A percentile compares a stretch with the other conserved stretches of the same genome.
phyloP scores from a whole-genome alignment of 495 filamentous ascomycete species.

The Tuber melanosporum region DNA sequence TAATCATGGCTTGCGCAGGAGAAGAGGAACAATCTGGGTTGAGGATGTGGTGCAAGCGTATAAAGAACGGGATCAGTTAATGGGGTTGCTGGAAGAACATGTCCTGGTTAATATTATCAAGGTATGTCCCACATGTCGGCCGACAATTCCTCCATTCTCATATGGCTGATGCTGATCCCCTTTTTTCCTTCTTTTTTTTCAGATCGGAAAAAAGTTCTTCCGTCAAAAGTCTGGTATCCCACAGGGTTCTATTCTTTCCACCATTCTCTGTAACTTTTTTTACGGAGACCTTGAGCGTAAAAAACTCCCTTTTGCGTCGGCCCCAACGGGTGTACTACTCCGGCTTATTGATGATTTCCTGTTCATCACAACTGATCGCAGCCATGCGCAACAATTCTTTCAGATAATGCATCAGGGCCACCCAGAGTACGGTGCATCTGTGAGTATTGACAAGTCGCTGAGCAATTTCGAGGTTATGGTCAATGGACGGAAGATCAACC shows the following conservation, averaged over 20 bases:
- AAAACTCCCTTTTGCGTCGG: constrained; percentile 58
- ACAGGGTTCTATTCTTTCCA: constrained; percentile 83
- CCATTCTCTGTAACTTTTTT: constrained; percentile 84
- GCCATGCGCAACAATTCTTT: constrained; percentile 64
- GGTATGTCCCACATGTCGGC: constrained; percentile 2
- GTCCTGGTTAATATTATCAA: constrained; percentile 76
- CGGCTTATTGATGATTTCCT: constrained; percentile 89
- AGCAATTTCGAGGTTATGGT: constrained; percentile 71
- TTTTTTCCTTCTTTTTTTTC: neutral
- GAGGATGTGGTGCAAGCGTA: constrained; percentile 51
- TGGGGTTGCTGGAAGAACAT: constrained; percentile 67
- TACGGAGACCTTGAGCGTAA: constrained; percentile 76
- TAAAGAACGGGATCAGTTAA: constrained; percentile 54
- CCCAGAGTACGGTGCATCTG: constrained; percentile 68
- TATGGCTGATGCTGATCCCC: neutral
- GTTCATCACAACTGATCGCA: constrained; percentile 64
- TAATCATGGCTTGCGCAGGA: constrained; percentile 42
- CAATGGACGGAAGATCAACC: constrained; percentile 51
- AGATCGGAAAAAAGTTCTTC: constrained; percentile 79
- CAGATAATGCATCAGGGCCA: constrained; percentile 71
- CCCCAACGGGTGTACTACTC: constrained; percentile 59
- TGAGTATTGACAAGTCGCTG: constrained; percentile 74
- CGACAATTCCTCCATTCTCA: neutral
- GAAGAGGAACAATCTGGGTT: constrained; percentile 68
- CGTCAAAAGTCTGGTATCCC: constrained; percentile 84